Evolutionary conservation across 176 grass and related monocot species (phyloP), one percentile per base, ranked within the genome.

Genomic region (Paspalum notatum): DNA sequence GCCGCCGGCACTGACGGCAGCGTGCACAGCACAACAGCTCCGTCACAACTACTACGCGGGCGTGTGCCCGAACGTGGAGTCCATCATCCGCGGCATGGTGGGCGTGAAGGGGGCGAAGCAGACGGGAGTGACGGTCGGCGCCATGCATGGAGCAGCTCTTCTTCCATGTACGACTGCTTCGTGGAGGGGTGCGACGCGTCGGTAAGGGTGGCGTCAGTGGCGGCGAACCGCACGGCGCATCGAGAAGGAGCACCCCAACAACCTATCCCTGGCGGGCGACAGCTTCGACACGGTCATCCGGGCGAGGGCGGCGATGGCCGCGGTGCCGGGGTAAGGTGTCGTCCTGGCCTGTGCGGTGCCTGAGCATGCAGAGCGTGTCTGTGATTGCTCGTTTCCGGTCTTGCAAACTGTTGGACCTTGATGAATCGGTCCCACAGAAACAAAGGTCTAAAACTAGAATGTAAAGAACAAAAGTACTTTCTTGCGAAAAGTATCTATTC

Each of bases 111-210:
- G 87, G 84, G 47, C 90, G 59, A 52, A 50, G 60, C 22, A 82
- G 80, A 84, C 87, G 7, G 13, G 48, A 12, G 59, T 84, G 21
- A 58, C 87, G 8, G 71, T 86, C 20, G 84, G 84, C 47, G 87
- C 91, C n/a, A n/a, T n/a, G n/a, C 64, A 84, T 77, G 11, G 74
- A 90, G 20, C 94, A 91, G 76, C 94, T 97, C 69, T 81, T 94
- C 52, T 97, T 97, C 87, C 94, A n/a, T n/a, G n/a, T n/a, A 97
- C 66, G 94, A 97, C 58, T 97, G 94, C 85, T 88, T 94, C 73
- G 91, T 97, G 48, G 21, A 94, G n/a, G n/a, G n/a, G n/a, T 97
- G 91, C 68, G 90, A 97, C 80, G 93, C 86, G 38, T 97, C 91
- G 8, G 77, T 92, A 21, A 5, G 93, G 3, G 77, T 91, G 26